phyloP scores from a whole-genome alignment of 106 monocot genomes.

The Apostasia shenzhenica region DNA sequence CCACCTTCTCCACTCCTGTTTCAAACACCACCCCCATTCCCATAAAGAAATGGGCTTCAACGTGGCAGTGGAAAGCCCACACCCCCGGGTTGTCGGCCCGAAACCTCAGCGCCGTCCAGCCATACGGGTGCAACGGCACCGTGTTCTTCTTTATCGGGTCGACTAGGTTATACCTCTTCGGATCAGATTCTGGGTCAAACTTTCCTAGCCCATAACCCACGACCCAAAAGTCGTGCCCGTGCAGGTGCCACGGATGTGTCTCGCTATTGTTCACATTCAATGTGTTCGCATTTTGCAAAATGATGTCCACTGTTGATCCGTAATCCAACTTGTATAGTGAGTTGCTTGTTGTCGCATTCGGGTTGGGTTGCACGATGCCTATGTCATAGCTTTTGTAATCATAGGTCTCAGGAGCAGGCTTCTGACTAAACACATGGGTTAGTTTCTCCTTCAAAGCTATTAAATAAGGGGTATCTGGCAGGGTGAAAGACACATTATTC shows the following conservation, averaged over 20 bases:
- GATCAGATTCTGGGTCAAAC: constrained; percentile 46
- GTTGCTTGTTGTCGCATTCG: constrained; percentile 23
- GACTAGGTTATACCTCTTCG: constrained; percentile 44
- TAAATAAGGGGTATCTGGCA: constrained; percentile 72
- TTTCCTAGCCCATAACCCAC: constrained; percentile 65
- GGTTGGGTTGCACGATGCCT: not conserved
- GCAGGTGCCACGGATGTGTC: constrained; percentile 99
- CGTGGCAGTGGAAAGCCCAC: constrained; percentile 93
- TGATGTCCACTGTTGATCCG: constrained; percentile 67
- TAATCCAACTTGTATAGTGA: constrained; percentile 45
- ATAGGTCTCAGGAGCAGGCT: constrained; percentile 56
- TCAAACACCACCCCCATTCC: constrained; percentile 90
- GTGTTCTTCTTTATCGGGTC: constrained; percentile 94
- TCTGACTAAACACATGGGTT: constrained; percentile 29
- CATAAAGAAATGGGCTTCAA: constrained; percentile 85
- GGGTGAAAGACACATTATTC: constrained; percentile 70
- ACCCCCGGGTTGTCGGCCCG: constrained; percentile 74
- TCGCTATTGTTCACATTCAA: constrained; percentile 63
- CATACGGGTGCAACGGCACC: constrained; percentile 57
- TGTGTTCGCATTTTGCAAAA: constrained; percentile 87
- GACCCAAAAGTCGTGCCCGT: constrained; percentile 98
- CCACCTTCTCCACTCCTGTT: constrained; percentile 58
- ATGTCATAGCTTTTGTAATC: constrained; percentile 21
- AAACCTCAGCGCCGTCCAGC: constrained; percentile 88
- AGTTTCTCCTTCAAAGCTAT: constrained; percentile 42